These are phyloP conservation scores for Kodamaea hsintzibuensis DNA, from an alignment of 805 yeast genomes.

Conservation along the genomic window DNA sequence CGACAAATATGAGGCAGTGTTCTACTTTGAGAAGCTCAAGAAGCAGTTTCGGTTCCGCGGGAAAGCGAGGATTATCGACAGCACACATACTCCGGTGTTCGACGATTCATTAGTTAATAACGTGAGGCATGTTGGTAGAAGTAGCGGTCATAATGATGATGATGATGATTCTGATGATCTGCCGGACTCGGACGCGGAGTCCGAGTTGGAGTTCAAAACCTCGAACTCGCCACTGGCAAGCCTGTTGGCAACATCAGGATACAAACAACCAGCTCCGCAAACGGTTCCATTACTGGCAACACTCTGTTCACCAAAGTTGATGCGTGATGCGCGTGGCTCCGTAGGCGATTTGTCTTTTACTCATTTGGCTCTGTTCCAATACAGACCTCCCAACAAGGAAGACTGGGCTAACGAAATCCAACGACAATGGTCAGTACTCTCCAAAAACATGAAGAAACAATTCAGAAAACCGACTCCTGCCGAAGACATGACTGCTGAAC, in stretches of 20 bases:
- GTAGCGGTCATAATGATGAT: too few relatives aligned
- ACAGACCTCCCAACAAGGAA: constrained; percentile 49
- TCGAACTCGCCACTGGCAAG: constrained; percentile 7
- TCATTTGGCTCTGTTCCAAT: constrained; percentile 23
- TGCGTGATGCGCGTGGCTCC: constrained; percentile 19
- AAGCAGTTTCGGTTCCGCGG: constrained; percentile 79
- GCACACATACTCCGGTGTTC: constrained; percentile 29
- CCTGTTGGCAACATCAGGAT: background rate
- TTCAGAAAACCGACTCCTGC: constrained; percentile 78
- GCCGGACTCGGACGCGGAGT: constrained; percentile 7
- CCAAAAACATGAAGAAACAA: constrained; percentile 59
- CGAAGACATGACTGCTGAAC: constrained; percentile 54
- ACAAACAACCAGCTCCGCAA: constrained; percentile 12
- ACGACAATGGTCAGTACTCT: constrained; percentile 62
- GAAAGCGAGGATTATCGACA: constrained; percentile 48
- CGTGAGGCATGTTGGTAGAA: constrained; percentile 14
- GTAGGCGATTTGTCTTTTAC: constrained; percentile 28
- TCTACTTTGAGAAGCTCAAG: constrained; percentile 60
- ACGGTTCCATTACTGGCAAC: constrained; percentile 24
- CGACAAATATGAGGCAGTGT: constrained; percentile 71
- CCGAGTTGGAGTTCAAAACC: constrained; percentile 12
- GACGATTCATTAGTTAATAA: constrained; percentile 30
- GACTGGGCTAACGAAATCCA: constrained; percentile 70
- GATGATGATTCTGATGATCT: constrained; percentile 17
- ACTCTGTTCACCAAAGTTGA: constrained; percentile 30